phyloP scores from a whole-genome alignment of 768 basidiomycete genomes.

The Leccinum broughii region DNA sequence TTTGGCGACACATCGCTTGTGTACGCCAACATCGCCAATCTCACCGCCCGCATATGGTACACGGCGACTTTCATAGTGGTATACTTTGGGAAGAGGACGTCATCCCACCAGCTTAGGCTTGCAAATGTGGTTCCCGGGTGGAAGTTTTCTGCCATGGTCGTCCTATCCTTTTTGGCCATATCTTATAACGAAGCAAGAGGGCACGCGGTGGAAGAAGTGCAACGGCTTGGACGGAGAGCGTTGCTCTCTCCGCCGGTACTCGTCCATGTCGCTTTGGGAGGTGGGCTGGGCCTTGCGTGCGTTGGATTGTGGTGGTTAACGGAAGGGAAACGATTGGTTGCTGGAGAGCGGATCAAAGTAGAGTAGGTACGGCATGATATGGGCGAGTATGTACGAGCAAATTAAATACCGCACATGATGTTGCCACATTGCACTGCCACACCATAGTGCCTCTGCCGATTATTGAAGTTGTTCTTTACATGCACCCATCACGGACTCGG shows the following conservation, averaged over 20 bases:
- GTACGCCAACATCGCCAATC: slow-evolving; percentile 73
- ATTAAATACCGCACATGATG: no score
- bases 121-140: slow-evolving; percentile 24
- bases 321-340: slow-evolving; percentile 24
- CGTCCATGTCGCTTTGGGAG: slow-evolving; percentile 28
- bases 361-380: slow-evolving; percentile 15
- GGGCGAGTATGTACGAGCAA: not conserved
- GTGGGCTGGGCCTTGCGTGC: slow-evolving; percentile 27
- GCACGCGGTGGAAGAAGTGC: slow-evolving; percentile 16
- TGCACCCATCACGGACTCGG: slow-evolving; percentile 9
- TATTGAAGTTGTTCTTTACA: not conserved
- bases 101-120: slow-evolving; percentile 15
- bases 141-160: slow-evolving; percentile 26
- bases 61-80: slow-evolving; percentile 47
- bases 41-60: slow-evolving; percentile 63
- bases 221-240: slow-evolving; percentile 16
- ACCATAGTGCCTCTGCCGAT: not conserved
- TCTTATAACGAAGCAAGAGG: slow-evolving; percentile 19
- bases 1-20: slow-evolving; percentile 71
- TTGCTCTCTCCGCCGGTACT: slow-evolving; percentile 25
- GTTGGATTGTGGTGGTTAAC: slow-evolving; percentile 33
- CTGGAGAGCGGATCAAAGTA: slow-evolving; percentile 20
- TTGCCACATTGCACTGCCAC: slow-evolving; percentile 17
- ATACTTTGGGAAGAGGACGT: slow-evolving; percentile 43
- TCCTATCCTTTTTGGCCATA: slow-evolving; percentile 27